Conservation (phyloP, 768 basidiomycete species). For the Phaeotremella skinneri region DNA sequence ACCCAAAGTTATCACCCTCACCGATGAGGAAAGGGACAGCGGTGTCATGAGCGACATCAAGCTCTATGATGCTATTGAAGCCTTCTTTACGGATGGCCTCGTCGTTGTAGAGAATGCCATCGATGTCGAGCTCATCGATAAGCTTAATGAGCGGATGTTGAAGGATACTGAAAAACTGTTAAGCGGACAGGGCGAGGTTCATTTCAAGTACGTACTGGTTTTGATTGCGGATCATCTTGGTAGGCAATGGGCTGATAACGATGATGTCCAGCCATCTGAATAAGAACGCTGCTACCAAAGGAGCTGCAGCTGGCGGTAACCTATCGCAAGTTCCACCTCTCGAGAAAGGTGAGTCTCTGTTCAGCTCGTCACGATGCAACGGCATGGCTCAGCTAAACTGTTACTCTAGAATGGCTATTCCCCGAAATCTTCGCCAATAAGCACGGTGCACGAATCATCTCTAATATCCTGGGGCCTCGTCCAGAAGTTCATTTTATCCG, state of each 20-base stretch:
- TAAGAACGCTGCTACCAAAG: slow-evolving; percentile 8
- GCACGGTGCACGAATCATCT: slow-evolving; percentile 7
- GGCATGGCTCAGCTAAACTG: background rate
- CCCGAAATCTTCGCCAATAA: slow-evolving; percentile 16
- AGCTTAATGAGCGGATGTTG: slow-evolving; percentile 15
- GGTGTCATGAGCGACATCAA: slow-evolving; percentile 12
- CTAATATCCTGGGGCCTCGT: slow-evolving; percentile 12
- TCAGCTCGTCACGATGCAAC: background rate
- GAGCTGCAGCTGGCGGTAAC: slow-evolving; percentile 14
- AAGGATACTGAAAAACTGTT: slow-evolving; percentile 13
- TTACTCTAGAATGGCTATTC: slow-evolving; percentile 13
- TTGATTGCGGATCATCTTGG: background rate
- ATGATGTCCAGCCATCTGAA: slow-evolving; percentile 10
- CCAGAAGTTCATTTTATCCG: slow-evolving; percentile 17
- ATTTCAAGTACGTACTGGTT: slow-evolving; percentile 10
- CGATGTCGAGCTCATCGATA: slow-evolving; percentile 10
- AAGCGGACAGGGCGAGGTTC: slow-evolving; percentile 5
- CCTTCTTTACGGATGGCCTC: slow-evolving; percentile 14
- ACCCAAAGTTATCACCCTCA: slow-evolving; percentile 7
- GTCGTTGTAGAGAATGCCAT: slow-evolving; percentile 17
- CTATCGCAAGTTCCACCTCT: slow-evolving; percentile 16
- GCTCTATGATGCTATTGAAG: slow-evolving; percentile 13
- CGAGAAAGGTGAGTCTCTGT: slow-evolving; percentile 16
- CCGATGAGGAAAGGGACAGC: slow-evolving; percentile 18
- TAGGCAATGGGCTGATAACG: background rate